A percentile compares a stretch with the other conserved stretches of the same genome.
Conservation (phyloP, 306 rosid genomes). For the Lagenaria siceraria region DNA sequence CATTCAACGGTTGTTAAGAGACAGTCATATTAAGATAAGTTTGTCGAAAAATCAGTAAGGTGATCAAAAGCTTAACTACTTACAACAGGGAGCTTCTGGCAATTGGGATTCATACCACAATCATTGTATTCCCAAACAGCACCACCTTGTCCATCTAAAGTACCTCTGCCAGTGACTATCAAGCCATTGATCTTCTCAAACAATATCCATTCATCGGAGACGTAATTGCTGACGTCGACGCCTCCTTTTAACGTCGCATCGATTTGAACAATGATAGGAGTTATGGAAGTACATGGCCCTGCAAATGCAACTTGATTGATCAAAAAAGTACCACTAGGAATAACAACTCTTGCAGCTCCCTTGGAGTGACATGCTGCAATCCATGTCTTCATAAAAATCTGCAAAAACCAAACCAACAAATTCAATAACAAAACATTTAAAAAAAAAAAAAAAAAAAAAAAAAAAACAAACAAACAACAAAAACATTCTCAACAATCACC, state of each 20-base stretch:
- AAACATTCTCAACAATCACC: conserved; percentile 16
- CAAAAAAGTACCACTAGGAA: conserved; percentile 45
- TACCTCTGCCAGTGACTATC: conserved; percentile 48
- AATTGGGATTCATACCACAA: conserved; percentile 17
- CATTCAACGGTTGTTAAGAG: not conserved
- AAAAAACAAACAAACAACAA: no score
- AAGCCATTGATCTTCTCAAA: conserved; percentile 38
- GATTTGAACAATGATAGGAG: conserved; percentile 43
- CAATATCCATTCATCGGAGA: conserved; percentile 38
- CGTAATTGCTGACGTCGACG: conserved; percentile 29
- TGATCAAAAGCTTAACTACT: not conserved
- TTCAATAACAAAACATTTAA: not conserved
- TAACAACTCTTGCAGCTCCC: conserved; percentile 25
- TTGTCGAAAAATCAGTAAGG: not conserved
- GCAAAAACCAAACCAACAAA: not conserved
- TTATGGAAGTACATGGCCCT: conserved; percentile 48
- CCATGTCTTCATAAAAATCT: conserved; percentile 68
- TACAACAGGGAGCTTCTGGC: conserved; percentile 52
- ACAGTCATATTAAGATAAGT: not conserved
- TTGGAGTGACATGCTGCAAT: conserved; percentile 27
- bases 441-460: no score
- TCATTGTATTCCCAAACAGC: conserved; percentile 27
- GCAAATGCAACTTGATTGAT: conserved; percentile 31
- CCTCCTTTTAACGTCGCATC: conserved; percentile 40
- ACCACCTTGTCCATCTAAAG: conserved; percentile 58